Evolutionary conservation across 2,329 filamentous ascomycete species (phyloP).

Genomic region (Clarireedia sp.): DNA sequence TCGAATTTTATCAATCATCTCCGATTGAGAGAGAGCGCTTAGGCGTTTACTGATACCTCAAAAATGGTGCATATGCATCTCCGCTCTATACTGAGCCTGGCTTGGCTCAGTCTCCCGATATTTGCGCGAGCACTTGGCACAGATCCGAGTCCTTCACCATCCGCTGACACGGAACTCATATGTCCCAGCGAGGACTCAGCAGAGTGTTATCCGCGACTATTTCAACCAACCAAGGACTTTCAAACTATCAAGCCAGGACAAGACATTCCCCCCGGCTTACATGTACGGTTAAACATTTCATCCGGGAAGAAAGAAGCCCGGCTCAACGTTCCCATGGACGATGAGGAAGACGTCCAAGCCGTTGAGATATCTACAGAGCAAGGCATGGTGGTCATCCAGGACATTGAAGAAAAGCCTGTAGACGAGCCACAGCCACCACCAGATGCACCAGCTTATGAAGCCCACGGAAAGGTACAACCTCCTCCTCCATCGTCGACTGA

Average conservation of each 20-base stretch:
- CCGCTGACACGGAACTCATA: slow-evolving; percentile 47
- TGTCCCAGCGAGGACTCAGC: slow-evolving; percentile 52
- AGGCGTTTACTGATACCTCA: slow-evolving; percentile 3
- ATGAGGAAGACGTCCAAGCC: slow-evolving; percentile 45
- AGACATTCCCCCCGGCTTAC: slow-evolving; percentile 55
- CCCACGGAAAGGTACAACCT: slow-evolving; percentile 48
- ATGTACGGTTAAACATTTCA: slow-evolving; percentile 57
- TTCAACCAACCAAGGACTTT: slow-evolving; percentile 57
- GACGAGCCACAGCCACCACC: slow-evolving; percentile 33
- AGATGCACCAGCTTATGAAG: slow-evolving; percentile 49
- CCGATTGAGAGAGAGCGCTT: slow-evolving; percentile 16
- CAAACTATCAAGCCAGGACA: slow-evolving; percentile 56
- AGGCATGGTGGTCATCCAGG: slow-evolving; percentile 28
- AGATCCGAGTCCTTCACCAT: slow-evolving; percentile 15
- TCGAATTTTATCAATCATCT: slow-evolving; percentile 24
- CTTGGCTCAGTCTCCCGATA: slow-evolving; percentile 20
- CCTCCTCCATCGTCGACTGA: slow-evolving; percentile 35
- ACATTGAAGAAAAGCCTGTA: slow-evolving; percentile 30
- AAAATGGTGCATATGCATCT: slow-evolving; percentile 19
- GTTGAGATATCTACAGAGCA: slow-evolving; percentile 44
- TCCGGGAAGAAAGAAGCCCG: slow-evolving; percentile 60
- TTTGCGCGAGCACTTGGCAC: slow-evolving; percentile 18
- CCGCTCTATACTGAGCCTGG: slow-evolving; percentile 17
- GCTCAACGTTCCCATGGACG: slow-evolving; percentile 47
- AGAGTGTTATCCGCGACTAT: slow-evolving; percentile 60